Evolutionary conservation across 768 basidiomycete species (phyloP).

Genomic region (Termitomyces bulborhizus): DNA sequence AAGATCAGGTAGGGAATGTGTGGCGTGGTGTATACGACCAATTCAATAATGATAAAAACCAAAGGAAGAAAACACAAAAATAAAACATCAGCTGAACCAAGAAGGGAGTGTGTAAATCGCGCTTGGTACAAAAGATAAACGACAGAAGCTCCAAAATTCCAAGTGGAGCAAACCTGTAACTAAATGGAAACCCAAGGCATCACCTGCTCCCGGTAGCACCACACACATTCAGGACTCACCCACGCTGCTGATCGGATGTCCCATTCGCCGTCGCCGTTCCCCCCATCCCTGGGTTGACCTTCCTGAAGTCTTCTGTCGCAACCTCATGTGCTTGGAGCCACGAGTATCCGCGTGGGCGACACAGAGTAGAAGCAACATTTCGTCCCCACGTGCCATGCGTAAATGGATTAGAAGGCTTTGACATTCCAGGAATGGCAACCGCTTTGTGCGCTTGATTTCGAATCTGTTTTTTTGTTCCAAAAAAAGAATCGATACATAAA

Average conservation of each 20-base stretch:
- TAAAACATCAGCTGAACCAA: too few species aligned
- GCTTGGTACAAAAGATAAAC: too few species aligned
- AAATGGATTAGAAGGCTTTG: slow-evolving; percentile 77
- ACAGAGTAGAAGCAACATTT: slow-evolving; percentile 73
- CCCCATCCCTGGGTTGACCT: slow-evolving; percentile 60
- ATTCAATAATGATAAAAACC: neutral
- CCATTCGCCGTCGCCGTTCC: neutral
- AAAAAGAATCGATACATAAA: too few species aligned
- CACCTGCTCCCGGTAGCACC: too few species aligned
- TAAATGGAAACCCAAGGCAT: too few species aligned
- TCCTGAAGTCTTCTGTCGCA: slow-evolving; percentile 67
- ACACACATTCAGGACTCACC: too few species aligned
- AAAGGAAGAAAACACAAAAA: neutral
- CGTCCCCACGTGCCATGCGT: slow-evolving; percentile 69
- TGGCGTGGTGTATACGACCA: neutral
- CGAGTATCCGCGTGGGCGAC: slow-evolving; percentile 73
- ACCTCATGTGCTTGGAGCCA: slow-evolving; percentile 65
- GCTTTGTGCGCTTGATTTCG: slow-evolving; percentile 79
- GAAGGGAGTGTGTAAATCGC: too few species aligned
- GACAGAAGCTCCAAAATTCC: too few species aligned
- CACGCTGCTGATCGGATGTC: too few species aligned
- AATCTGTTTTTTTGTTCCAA: slow-evolving; percentile 41
- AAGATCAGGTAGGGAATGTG: neutral
- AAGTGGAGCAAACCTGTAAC: too few species aligned
- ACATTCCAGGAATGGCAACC: slow-evolving; percentile 48